Evolutionary conservation across 1,139 yeast species (phyloP).

Genomic region (Kluyveromyces sp.): DNA sequence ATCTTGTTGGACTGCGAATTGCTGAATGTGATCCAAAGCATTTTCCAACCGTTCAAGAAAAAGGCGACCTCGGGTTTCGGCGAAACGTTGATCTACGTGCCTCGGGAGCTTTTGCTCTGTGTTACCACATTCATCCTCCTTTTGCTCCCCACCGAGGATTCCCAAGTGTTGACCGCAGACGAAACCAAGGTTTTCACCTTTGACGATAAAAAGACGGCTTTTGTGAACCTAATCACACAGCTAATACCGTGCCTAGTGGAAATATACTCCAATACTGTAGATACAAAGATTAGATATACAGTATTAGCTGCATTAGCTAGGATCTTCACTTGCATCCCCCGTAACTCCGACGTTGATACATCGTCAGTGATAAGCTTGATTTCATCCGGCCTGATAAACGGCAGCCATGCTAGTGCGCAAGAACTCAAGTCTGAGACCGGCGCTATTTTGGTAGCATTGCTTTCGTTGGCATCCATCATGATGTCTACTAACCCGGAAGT

Average conservation of each 20-base stretch:
- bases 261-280: constrained; percentile 71
- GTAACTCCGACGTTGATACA: constrained; percentile 17
- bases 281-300: constrained; percentile 54
- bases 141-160: constrained; percentile 42
- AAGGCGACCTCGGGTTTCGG: constrained; percentile 14
- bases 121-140: constrained; percentile 51
- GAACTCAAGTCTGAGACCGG: constrained; percentile 26
- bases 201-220: constrained; percentile 28
- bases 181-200: constrained; percentile 9
- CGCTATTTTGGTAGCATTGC: constrained; percentile 44
- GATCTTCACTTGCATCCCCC: constrained; percentile 30
- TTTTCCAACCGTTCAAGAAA: constrained; percentile 20
- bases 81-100: constrained; percentile 69
- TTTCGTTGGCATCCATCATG: constrained; percentile 43
- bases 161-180: constrained; percentile 22
- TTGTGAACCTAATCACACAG: constrained; percentile 39
- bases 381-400: constrained; percentile 66
- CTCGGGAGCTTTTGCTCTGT: constrained; percentile 54
- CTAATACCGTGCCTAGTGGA: constrained; percentile 56
- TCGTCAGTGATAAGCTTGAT: constrained; percentile 40
- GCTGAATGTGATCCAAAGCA: constrained; percentile 12
- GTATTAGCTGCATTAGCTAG: constrained; percentile 53
- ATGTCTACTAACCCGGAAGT: constrained; percentile 39
- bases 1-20: constrained; percentile 16
- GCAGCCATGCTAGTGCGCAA: constrained; percentile 29